Evolutionary conservation across 2,329 filamentous ascomycete species (phyloP).

Genomic region (Lachnellula hyalina): DNA sequence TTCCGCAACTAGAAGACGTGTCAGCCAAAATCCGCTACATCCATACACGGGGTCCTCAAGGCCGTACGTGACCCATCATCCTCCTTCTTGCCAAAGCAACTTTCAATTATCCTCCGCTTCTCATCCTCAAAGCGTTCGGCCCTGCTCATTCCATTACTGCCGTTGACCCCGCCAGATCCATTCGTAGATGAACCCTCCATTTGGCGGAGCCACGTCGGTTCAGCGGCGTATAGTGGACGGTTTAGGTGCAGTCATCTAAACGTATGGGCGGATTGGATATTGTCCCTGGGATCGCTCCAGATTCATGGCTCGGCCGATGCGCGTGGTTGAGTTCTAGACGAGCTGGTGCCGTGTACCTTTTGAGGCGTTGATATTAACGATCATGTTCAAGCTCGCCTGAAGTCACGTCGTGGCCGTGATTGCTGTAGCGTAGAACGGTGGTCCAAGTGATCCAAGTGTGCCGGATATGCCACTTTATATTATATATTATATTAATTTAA

Average conservation of each 20-base stretch:
- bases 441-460: neutral
- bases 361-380: neutral
- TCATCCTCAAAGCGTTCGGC: slow-evolving; percentile 96
- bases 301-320: slow-evolving; percentile 15
- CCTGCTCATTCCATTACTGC: slow-evolving; percentile 26
- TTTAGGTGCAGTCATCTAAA: slow-evolving; percentile 21
- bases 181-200: slow-evolving; percentile 31
- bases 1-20: slow-evolving; percentile 58
- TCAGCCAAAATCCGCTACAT: slow-evolving; percentile 17
- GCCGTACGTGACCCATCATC: slow-evolving; percentile 70
- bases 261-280: neutral
- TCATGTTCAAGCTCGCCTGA: neutral
- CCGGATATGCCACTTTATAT: no score
- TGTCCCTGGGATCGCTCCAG: slow-evolving; percentile 6
- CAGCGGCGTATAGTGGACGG: slow-evolving; percentile 3
- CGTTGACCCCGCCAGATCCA: slow-evolving; percentile 30
- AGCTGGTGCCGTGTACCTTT: neutral
- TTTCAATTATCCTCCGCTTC: slow-evolving; percentile 89
- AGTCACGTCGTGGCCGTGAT: neutral
- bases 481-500: no score
- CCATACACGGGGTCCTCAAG: slow-evolving; percentile 3
- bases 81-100: slow-evolving; percentile 89
- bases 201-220: slow-evolving; percentile 29
- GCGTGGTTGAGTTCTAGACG: neutral
- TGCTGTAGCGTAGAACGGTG: neutral